A percentile compares a stretch with the other conserved stretches of the same genome.
phyloP scores from a whole-genome alignment of 1,284 basidiomycete species.

The Pseudozyma hubeiensis region DNA sequence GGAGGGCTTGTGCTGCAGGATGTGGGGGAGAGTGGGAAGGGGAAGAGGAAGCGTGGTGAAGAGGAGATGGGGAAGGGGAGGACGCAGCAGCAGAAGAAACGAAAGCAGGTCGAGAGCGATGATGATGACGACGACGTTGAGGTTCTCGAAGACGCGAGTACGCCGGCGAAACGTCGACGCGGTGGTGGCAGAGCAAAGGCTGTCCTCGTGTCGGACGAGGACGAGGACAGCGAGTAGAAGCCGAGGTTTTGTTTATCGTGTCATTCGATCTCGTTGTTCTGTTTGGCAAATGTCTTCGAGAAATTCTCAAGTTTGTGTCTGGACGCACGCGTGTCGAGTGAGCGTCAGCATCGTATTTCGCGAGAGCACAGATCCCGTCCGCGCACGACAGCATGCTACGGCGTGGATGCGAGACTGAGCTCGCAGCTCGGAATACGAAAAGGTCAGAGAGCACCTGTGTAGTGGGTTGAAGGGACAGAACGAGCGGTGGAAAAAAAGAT shows the following conservation, averaged over 20 bases:
- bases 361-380: no score
- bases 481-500: no score
- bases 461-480: no score
- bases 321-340: no score
- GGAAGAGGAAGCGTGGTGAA: conserved; percentile 5
- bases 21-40: conserved; percentile 17
- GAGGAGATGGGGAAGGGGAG: conserved; percentile 2
- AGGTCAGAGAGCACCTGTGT: no score
- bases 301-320: no score
- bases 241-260: no score
- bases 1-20: conserved; percentile 45
- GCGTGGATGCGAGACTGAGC: no score
- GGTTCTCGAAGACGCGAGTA: conserved; percentile 8
- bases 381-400: no score
- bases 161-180: conserved; percentile 2
- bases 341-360: no score
- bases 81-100: conserved; percentile 5
- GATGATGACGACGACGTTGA: conserved; percentile 66
- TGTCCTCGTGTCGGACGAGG: conserved; percentile 16
- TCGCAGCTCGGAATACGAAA: no score
- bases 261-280: neutral
- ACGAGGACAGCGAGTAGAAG: conserved; percentile 12
- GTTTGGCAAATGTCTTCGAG: no score
- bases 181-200: neutral
- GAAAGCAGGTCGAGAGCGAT: conserved; percentile 9